Evolutionary conservation across 257 asterid genomes (phyloP), one percentile per base, ranked within the genome.

Genomic region (Anisodus tanguticus): DNA sequence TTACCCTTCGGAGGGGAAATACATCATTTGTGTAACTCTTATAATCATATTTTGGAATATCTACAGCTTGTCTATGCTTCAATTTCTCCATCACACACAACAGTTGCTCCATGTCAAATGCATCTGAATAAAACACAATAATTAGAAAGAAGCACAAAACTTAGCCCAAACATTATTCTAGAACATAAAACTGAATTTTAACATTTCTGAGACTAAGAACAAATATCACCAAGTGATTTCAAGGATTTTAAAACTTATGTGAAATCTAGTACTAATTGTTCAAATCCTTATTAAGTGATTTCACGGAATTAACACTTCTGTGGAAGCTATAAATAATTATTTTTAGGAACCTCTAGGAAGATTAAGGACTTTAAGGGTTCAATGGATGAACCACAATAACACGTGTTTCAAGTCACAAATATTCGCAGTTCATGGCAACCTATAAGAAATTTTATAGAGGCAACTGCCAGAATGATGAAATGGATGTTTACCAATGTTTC

Each of bases 11-110:
- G 84, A 76, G 81, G 31, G 81, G 81, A 62, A 76, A 90, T 84
- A 87, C 88, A 41, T 91, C 93, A 62, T 90, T 93, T 89, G 92
- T 93, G 86, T 92, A 94, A 87, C 92, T 95, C 92, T 91, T 95
- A 91, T 89, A 94, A 90, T 97, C 99, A 86, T 97, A 97, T 89
- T 90, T 97, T 80, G 98, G 97, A 89, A 97, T 90, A 89, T 97
- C 97, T 79, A 95, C 98, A 53, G 99, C 97, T 83, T 92, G 94
- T 60, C 95, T 95, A 85, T 88, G 91, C 88, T 90, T 97, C 88
- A 97, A 80, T 84, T 92, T 91, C 86, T 95, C 98, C 98, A 97
- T 88, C 84, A 85, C 85, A 85, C 81, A 49, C 89, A 97, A 87
- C 82, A 97, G 89, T 69, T 92, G 88, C 66, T 94, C 95, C 0